Evolutionary conservation across 495 filamentous ascomycete genomes (phyloP), one percentile per base, ranked within the genome.

Genomic region (Parachaetomium inaequale): DNA sequence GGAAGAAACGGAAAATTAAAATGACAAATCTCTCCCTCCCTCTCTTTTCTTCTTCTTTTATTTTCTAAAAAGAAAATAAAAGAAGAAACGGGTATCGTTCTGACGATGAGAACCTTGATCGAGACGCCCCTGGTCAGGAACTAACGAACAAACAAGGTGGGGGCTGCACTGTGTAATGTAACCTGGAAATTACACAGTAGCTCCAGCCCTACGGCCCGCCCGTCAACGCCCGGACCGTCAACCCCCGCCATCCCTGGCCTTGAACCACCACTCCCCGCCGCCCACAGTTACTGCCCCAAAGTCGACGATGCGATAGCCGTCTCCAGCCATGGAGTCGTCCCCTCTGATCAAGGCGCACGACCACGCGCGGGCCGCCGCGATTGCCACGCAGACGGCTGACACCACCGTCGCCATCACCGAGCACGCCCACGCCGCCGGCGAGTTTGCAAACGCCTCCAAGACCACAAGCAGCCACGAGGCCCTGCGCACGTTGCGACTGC

Each of bases 351-450:
- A 77, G 71, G 94, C 92, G 65, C 91, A 97, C 75, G 87, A 90
- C 61, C 92, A 98, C 75, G 93, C 91, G 28, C 82, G 85, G 63
- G 92, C 92, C 51, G 87, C 89, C n/a, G 85, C 84, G 57, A 69
- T 86, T 42, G 85, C 91, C 62, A 88, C 88, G 58, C 85, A 88
- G 63, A 85, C 86, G 32, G 79, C 88, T 12, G 88, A 92, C 64
- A 88, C 89, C 21, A 87, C 87, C 5, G 84, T 88, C 26, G 92
- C 93, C 17, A 88, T 90, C 61, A 87, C 88, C 66, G 89, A 96
- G 70, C 93, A 98, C 78, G 87, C 93, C 61, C 81, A 91, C 40
- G 94, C 94, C 23, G 94, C 94, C 3, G 88, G 87, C 54, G 90
- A 96, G 67, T 98, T 96, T 74, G 86, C 92, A 50, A 88, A 87